These are phyloP conservation scores for Colletotrichum agaves DNA, from an alignment of 2,329 filamentous ascomycete genomes.

Conservation along the genomic window DNA sequence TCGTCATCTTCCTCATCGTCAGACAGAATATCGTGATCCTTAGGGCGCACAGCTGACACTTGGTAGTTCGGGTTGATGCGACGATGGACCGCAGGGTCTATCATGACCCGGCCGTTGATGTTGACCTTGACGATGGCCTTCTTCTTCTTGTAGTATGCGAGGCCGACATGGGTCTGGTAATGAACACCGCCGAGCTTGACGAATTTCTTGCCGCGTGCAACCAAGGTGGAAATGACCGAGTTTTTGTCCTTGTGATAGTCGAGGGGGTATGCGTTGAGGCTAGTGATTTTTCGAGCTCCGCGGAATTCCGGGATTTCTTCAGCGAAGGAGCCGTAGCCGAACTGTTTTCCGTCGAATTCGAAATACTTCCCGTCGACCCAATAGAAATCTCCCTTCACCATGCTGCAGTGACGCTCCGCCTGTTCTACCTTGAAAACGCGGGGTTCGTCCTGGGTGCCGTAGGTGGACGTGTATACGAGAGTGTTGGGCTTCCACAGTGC, in stretches of 20 bases:
- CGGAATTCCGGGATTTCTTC: constrained; percentile 81
- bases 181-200: constrained; percentile 83
- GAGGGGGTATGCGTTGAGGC: constrained; percentile 79
- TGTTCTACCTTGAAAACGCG: constrained; percentile 85
- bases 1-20: constrained; percentile 60
- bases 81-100: constrained; percentile 84
- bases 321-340: constrained; percentile 78
- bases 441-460: constrained; percentile 79
- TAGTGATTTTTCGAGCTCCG: constrained; percentile 84
- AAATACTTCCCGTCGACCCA: constrained; percentile 82
- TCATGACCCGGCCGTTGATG: constrained; percentile 88
- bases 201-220: constrained; percentile 87
- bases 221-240: constrained; percentile 71
- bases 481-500: constrained; percentile 90
- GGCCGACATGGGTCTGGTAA: constrained; percentile 84
- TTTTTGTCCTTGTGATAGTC: constrained; percentile 81
- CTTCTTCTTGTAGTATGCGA: constrained; percentile 87
- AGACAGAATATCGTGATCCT: constrained; percentile 71
- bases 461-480: constrained; percentile 80
- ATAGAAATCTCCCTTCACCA: constrained; percentile 81
- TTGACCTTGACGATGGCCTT: constrained; percentile 81
- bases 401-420: constrained; percentile 74
- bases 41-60: constrained; percentile 78
- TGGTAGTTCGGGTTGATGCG: constrained; percentile 89
- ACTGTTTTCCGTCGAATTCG: constrained; percentile 88